A percentile compares a stretch with the other conserved stretches of the same genome.
phyloP scores from a whole-genome alignment of 2,329 filamentous ascomycete species.

The Aspergillus persii region DNA sequence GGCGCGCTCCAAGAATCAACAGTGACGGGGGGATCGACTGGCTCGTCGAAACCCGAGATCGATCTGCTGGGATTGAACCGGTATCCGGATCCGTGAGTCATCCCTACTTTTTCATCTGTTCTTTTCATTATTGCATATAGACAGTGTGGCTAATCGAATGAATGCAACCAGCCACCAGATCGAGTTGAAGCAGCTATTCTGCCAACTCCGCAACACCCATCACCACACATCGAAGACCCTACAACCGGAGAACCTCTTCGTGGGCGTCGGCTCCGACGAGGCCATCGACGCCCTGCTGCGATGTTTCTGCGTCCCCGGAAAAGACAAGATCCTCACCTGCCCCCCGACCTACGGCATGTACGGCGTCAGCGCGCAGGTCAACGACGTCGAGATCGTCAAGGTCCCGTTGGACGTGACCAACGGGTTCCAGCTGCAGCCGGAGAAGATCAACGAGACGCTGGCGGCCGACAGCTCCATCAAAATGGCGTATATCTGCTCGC shows the following conservation, averaged over 20 bases:
- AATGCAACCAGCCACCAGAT: constrained; percentile 64
- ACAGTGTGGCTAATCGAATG: neutral
- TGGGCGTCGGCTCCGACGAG: constrained; percentile 94
- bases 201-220: constrained; percentile 79
- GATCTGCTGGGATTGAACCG: constrained; percentile 83
- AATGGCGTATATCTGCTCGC: constrained; percentile 87
- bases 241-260: constrained; percentile 80
- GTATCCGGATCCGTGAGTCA: constrained; percentile 77
- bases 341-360: constrained; percentile 99
- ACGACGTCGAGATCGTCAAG: constrained; percentile 82
- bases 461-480: constrained; percentile 69
- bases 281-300: constrained; percentile 91
- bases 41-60: constrained; percentile 56
- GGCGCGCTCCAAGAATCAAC: constrained; percentile 48
- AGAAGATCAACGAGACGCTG: constrained; percentile 65
- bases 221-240: constrained; percentile 72
- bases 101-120: neutral
- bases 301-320: constrained; percentile 84
- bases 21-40: constrained; percentile 37
- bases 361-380: constrained; percentile 86
- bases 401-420: constrained; percentile 75
- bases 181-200: constrained; percentile 81
- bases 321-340: constrained; percentile 88
- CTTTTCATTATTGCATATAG: neutral
- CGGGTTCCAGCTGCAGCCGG: constrained; percentile 70